Percentiles rank a stretch among this genome's conserved stretches.
Evolutionary conservation across 345 rosid genomes (phyloP).

Genomic region (Hibiscus trionum): DNA sequence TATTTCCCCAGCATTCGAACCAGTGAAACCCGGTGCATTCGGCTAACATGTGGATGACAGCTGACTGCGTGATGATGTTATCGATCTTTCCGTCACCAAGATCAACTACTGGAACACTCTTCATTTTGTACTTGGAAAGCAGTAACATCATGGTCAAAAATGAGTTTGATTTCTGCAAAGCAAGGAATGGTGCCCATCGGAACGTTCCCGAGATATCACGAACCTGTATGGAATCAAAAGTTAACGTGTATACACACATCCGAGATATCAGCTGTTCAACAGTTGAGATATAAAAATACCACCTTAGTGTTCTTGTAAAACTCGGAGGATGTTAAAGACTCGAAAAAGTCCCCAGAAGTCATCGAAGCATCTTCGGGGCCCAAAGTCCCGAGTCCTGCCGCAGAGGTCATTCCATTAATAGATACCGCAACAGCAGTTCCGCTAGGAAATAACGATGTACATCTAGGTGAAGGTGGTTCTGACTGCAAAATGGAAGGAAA

Average conservation of each 20-base stretch:
- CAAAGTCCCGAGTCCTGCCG: slow-evolving; percentile 29
- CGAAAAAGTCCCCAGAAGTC: slow-evolving; percentile 83
- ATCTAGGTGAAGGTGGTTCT: slow-evolving; percentile 90
- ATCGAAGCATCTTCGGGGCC: slow-evolving; percentile 71
- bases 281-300: background rate
- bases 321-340: slow-evolving; percentile 70
- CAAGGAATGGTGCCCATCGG: slow-evolving; percentile 98
- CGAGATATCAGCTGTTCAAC: background rate
- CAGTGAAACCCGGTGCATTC: slow-evolving; percentile 90
- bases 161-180: slow-evolving; percentile 82
- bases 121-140: slow-evolving; percentile 98
- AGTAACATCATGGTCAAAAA: slow-evolving; percentile 88
- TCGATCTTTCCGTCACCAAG: slow-evolving; percentile 68
- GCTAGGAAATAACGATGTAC: slow-evolving; percentile 24
- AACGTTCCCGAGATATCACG: slow-evolving; percentile 88
- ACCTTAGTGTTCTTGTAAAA: slow-evolving; percentile 83
- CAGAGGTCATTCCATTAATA: slow-evolving; percentile 44
- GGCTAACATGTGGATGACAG: slow-evolving; percentile 93
- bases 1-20: slow-evolving; percentile 94
- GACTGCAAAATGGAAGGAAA: slow-evolving; percentile 36
- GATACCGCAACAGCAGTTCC: slow-evolving; percentile 44
- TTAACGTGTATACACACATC: background rate
- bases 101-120: slow-evolving; percentile 89
- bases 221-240: slow-evolving; percentile 45
- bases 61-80: slow-evolving; percentile 84